Evolutionary conservation across 1,139 yeast species (phyloP), one percentile per base, ranked within the genome.

Genomic region (Pichia sp.): DNA sequence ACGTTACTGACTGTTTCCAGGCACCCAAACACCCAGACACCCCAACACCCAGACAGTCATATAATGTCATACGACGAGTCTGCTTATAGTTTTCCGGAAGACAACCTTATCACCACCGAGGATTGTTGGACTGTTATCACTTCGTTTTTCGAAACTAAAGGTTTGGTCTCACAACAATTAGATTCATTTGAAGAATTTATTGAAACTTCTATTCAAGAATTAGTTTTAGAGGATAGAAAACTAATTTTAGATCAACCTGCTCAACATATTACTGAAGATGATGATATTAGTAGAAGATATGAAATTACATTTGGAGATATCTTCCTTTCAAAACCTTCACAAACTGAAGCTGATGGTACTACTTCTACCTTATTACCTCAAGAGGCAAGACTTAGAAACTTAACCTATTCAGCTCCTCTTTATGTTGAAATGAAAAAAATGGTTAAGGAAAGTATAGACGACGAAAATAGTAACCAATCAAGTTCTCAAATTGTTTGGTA

Each of bases 81-180:
- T 30, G 43, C 38, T 10, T 44, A 44, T 32, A 15, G 35, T 10
- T 36, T 44, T 31, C 41, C 35, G n/a, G 35, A 28, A 17, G 45
- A 41, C 26, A 39, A 41, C 24, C 41, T 41, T 14, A 85, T 91
- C 68, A 88, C 97, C 21, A 86, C 96, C 28, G 97, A 93, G 68
- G 98, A 93, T 69, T 89, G 97, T 67, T 93, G 99, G 99, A 82
- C 95, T 31, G 97, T 93, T 50, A 91, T 93, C 53, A 84, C 96
- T 34, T 76, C 97, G 22, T 93, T 91, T 63, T 93, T 93, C 71
- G 89, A 83, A 63, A 95, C 89, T 59, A 89, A 89, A 61, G 98
- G 98, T 45, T 74, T 93, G 55, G 99, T 91, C 24, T 88, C 97
- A 25, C 98, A 91, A 66, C 99, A 93, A 69, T 72, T 93, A 57